These are phyloP conservation scores for Fomitopsis serialis DNA, from an alignment of 768 basidiomycete genomes.

Conservation along the genomic window DNA sequence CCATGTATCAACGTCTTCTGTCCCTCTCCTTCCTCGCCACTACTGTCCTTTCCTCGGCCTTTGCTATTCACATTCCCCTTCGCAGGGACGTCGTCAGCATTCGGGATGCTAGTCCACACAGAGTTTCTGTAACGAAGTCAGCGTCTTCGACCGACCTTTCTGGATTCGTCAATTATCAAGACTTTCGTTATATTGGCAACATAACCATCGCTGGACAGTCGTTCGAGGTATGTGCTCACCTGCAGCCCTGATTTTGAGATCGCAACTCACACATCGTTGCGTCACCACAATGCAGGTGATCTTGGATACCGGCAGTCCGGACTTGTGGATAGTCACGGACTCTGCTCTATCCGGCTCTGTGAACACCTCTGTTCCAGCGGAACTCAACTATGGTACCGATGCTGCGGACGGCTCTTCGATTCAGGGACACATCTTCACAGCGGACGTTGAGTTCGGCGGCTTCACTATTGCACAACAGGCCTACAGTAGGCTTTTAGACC, in stretches of 20 bases:
- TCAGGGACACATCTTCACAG: background rate
- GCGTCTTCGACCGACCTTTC: background rate
- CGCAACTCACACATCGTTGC: background rate
- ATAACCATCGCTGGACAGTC: background rate
- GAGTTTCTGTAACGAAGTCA: too few relatives aligned
- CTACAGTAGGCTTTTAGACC: background rate
- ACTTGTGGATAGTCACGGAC: background rate
- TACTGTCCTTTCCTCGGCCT: too few relatives aligned
- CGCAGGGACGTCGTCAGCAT: too few relatives aligned
- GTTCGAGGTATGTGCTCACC: background rate
- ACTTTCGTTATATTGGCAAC: background rate
- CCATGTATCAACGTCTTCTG: too few relatives aligned
- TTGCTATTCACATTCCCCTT: too few relatives aligned
- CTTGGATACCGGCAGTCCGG: constrained; percentile 4
- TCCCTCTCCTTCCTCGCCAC: too few relatives aligned
- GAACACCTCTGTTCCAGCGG: background rate
- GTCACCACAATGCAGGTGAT: background rate
- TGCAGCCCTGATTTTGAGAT: background rate
- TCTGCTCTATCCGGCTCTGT: background rate
- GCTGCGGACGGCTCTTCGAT: background rate
- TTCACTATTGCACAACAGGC: background rate
- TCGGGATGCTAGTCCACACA: too few relatives aligned
- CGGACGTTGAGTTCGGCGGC: background rate
- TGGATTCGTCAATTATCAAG: background rate
- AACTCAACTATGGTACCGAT: background rate